Base-by-base conservation (phyloP, 257 asterid genomes). In the Anisodus acutangulus region DNA sequence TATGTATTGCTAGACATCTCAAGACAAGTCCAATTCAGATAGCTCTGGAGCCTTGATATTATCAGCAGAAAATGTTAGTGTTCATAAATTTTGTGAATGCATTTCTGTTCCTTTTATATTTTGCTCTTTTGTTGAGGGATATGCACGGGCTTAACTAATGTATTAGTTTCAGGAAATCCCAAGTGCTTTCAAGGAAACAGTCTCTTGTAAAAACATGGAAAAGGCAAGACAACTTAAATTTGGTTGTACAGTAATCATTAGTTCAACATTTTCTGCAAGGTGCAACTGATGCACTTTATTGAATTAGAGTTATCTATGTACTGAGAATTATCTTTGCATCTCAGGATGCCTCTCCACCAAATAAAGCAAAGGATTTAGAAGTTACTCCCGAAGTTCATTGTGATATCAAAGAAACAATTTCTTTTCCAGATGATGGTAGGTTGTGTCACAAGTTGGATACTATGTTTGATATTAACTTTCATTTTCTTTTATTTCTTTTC, bases 331-430 rank as follows among this genome's bases (percentile, higher is more conserved):
- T 54, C 22, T 83, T 83, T 58, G 70, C 72, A 84, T 83, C 37
- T 13, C 88, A 94, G 98, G 91, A 88, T 31, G 84, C 62, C 80
- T 86, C 88, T 81, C 83, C 83, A 68, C 83, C 55, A 39, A 81
- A 41, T 68, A 79, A 9, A 78, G 76, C 78, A 80, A 9, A 41
- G 63, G 69, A 81, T 67, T 57, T 78, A 58, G 85, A 86, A 83
- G 89, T 49, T 87, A 51, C 62, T 45, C 58, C 87, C 17, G 83
- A 53, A 58, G 58, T 37, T 78, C 53, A 19, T 72, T 58, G 83
- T 68, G 89, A 80, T 39, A 84, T 54, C 47, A 76, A 76, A 53
- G 49, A 76, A 26, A 76, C 13, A 16, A 35, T 82, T 84, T 35
- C 54, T 64, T 12, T 7, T 53, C 88, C 83, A 60, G 69, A 84